Evolutionary conservation across 1,284 basidiomycete species (phyloP).

Genomic region (Vanrija sp.): DNA sequence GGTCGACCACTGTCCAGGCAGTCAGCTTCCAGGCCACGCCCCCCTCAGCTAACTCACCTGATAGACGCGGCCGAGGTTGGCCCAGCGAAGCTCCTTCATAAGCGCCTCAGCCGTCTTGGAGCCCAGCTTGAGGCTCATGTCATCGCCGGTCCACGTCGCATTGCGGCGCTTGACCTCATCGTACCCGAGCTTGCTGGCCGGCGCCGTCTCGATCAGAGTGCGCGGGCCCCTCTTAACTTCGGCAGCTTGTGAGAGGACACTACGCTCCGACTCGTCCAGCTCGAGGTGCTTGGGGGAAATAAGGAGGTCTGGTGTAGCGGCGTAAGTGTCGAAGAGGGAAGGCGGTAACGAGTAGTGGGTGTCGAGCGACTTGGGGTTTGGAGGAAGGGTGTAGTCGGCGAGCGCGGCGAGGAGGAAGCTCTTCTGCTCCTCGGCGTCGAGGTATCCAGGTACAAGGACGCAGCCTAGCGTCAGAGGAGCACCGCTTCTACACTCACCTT

Average conservation of each 20-base stretch:
- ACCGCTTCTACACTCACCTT: conserved; percentile 27
- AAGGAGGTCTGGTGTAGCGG: conserved; percentile 28
- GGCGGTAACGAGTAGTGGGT: conserved; percentile 72
- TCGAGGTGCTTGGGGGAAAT: conserved; percentile 25
- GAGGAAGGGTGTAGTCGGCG: conserved; percentile 64
- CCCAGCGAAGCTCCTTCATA: conserved; percentile 76
- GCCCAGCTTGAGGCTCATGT: conserved; percentile 49
- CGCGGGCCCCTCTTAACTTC: conserved; percentile 1
- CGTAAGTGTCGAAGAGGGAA: conserved; percentile 54
- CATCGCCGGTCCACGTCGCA: conserved; percentile 33
- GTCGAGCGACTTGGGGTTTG: conserved; percentile 83
- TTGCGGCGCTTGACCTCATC: conserved; percentile 41
- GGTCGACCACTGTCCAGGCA: conserved; percentile 67
- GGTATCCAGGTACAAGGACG: conserved; percentile 69
- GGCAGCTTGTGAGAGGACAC: neutral
- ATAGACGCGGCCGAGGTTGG: conserved; percentile 88
- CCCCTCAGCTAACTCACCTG: conserved; percentile 35
- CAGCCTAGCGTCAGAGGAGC: conserved; percentile 59
- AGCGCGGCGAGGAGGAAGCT: conserved; percentile 67
- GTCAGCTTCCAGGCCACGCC: neutral
- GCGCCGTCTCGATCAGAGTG: conserved; percentile 34
- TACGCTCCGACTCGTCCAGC: conserved; percentile 5
- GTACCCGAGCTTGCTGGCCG: conserved; percentile 37
- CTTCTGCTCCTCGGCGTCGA: conserved; percentile 61
- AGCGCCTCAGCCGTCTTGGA: conserved; percentile 64